Conservation (phyloP, 108 stramenopile genomes). For the Stephanodiscus triporus region DNA sequence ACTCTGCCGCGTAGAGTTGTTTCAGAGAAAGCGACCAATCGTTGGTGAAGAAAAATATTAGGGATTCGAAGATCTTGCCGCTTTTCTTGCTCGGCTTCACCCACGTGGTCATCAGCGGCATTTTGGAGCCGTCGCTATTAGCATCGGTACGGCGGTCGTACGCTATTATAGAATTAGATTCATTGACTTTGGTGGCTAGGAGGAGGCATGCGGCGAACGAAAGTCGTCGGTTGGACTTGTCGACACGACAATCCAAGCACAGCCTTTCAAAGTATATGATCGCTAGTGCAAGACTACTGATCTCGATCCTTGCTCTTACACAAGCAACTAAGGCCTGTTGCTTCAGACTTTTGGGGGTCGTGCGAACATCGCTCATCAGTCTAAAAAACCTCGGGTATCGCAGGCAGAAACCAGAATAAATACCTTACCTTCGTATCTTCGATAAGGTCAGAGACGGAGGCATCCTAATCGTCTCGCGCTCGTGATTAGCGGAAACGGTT, state of each 20-base stretch:
- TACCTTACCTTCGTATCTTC: constrained; percentile 69
- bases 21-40: constrained; percentile 84
- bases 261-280: constrained; percentile 94
- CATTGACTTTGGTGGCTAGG: constrained; percentile 89
- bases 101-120: constrained; percentile 58
- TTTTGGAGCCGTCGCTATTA: constrained; percentile 28
- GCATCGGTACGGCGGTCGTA: constrained; percentile 44
- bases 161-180: constrained; percentile 67
- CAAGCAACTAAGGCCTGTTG: constrained; percentile 80
- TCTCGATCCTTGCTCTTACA: constrained; percentile 77
- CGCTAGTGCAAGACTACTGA: constrained; percentile 87
- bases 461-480: constrained; percentile 76
- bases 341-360: constrained; percentile 53
- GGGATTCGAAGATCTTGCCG: constrained; percentile 71
- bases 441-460: constrained; percentile 93
- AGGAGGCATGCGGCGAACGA: constrained; percentile 92
- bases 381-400: too few relatives aligned
- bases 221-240: constrained; percentile 90
- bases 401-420: background rate
- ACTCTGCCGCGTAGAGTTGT: constrained; percentile 81
- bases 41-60: constrained; percentile 85
- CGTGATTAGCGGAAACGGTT: constrained; percentile 37
- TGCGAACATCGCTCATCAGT: background rate
- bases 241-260: constrained; percentile 89
- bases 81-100: constrained; percentile 73